A percentile compares a stretch with the other conserved stretches of the same genome.
Evolutionary conservation across 345 rosid species (phyloP).

Genomic region (Punica granatum): DNA sequence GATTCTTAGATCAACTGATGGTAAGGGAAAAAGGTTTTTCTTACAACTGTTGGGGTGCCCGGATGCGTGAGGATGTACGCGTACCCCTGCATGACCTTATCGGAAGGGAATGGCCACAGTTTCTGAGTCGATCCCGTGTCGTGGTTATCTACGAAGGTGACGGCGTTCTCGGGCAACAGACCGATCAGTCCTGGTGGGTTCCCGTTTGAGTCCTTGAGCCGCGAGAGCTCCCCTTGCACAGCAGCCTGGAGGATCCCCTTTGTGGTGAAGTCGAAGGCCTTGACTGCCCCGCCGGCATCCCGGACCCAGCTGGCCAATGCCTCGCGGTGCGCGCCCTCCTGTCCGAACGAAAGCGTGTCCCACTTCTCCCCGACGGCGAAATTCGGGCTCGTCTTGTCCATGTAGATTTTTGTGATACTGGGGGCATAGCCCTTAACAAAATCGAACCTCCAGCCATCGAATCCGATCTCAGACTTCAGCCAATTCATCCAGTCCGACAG

Average conservation of each 20-base stretch:
- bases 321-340: conserved; percentile 48
- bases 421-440: conserved; percentile 66
- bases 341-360: conserved; percentile 44
- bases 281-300: conserved; percentile 47
- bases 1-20: background rate
- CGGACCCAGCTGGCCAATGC: conserved; percentile 52
- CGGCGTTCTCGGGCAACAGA: conserved; percentile 58
- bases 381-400: conserved; percentile 43
- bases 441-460: conserved; percentile 73
- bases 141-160: conserved; percentile 79
- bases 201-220: conserved; percentile 60
- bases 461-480: conserved; percentile 69
- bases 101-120: conserved; percentile 65
- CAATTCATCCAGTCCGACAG: conserved; percentile 89
- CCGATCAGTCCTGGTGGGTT: conserved; percentile 81
- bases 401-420: conserved; percentile 40
- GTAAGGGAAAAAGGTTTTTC: conserved; percentile 6
- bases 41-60: conserved; percentile 64
- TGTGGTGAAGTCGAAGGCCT: conserved; percentile 84
- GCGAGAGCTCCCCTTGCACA: conserved; percentile 67
- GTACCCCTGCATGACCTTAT: conserved; percentile 81
- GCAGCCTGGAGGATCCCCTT: conserved; percentile 78
- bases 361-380: conserved; percentile 84
- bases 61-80: conserved; percentile 87
- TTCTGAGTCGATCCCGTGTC: conserved; percentile 63